Conservation (phyloP, 306 rosid genomes). For the Lathyrus sativus region DNA sequence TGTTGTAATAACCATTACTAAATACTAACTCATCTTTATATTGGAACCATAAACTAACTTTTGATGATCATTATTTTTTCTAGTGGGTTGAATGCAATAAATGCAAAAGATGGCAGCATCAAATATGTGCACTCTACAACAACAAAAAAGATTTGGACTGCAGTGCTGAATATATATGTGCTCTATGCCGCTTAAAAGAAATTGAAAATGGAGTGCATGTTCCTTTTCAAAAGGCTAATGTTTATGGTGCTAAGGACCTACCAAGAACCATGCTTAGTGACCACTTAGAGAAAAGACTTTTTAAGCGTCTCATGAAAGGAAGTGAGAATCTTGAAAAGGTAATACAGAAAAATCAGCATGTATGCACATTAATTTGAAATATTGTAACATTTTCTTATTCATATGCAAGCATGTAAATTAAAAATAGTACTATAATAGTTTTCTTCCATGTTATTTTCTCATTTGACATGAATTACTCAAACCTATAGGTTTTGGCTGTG, state of each 20-base stretch:
- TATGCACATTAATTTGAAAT: neutral
- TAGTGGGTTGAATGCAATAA: conserved; percentile 76
- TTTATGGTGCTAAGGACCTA: conserved; percentile 54
- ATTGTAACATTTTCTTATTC: neutral
- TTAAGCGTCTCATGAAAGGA: conserved; percentile 43
- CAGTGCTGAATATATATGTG: conserved; percentile 54
- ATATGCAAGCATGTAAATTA: conserved; percentile 17
- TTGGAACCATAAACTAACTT: conserved; percentile 20
- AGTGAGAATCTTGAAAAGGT: conserved; percentile 51
- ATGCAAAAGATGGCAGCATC: conserved; percentile 72
- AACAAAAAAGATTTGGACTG: conserved; percentile 40
- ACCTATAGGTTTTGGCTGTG: conserved; percentile 51
- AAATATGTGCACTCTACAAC: conserved; percentile 62
- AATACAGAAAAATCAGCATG: neutral
- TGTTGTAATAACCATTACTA: conserved; percentile 32
- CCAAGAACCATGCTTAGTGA: conserved; percentile 64
- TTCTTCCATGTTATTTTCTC: neutral
- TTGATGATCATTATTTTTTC: conserved; percentile 24
- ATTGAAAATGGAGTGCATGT: conserved; percentile 39
- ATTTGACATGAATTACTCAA: conserved; percentile 16
- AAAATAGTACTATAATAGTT: neutral
- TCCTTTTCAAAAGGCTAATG: conserved; percentile 38
- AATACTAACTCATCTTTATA: conserved; percentile 20
- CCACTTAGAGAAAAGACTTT: conserved; percentile 60
- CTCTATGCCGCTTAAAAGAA: conserved; percentile 50